Evolutionary conservation across 768 basidiomycete species (phyloP), one percentile per base, ranked within the genome.

Genomic region (Boletus reticulatus): DNA sequence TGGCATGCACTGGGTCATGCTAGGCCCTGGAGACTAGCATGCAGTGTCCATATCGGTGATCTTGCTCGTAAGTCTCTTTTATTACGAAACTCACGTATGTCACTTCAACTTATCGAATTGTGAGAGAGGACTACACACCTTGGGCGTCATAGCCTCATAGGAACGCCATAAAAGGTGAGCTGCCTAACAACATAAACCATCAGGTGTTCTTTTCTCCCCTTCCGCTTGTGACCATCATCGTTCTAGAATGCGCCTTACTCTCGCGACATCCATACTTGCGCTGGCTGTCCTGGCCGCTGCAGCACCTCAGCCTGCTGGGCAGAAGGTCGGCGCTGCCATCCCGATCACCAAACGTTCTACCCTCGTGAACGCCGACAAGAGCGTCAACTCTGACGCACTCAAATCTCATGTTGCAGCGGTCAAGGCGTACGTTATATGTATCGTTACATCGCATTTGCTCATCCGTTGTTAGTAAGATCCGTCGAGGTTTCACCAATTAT

Each of bases 261-360:
- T 58, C 16, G 47, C 50, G 10, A 50, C 53, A 2, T 57, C 52
- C 17, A 32, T 60, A 3, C 38, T 43, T 27, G 48, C 53, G 9
- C 19, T 62, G n/a, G 49, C 31, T 6, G 43, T 53, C 16, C 43
- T 56, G 34, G 48, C 43, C 36, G 43, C 48, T n/a, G 63, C 61
- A 3, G 61, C 52, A 19, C 58, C 61, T 17, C 45, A 24, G 19
- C 54, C 41, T 8, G 2, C 27, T 19, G 16, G 12, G 31, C 38
- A 20, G n/a, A 36, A 34, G 12, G 20, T 17, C 13, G 50, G 62
- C 19, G 47, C 1, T 0, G 37, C 47, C 4, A 54, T 62, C 31
- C 56, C 56, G 1, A 47, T 62, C 37, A n/a, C 39, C 31, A 62
- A 60, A 24, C 53, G 51, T 13, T 57, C 53, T n/a, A 0, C 4